These are phyloP conservation scores for Fusarium nygamai DNA, from an alignment of 2,329 filamentous ascomycete genomes.

Conservation along the genomic window DNA sequence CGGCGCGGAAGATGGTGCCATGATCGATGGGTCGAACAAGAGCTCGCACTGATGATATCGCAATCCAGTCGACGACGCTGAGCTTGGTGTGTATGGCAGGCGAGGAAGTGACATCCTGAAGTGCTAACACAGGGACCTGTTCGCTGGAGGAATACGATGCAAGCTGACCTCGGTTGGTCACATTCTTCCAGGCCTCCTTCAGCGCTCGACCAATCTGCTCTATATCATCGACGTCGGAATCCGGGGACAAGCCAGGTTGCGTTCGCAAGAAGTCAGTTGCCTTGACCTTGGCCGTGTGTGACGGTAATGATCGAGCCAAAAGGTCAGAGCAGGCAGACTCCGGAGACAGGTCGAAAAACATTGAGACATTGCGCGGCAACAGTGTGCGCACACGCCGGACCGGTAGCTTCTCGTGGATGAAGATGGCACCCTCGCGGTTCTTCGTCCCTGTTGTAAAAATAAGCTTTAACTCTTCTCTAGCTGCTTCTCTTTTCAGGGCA, in stretches of 20 bases:
- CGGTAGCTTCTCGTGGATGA: neutral
- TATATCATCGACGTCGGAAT: neutral
- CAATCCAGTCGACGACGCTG: neutral
- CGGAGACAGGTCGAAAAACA: neutral
- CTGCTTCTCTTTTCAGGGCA: neutral
- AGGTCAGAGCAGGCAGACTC: neutral
- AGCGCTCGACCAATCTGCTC: neutral
- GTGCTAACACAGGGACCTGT: neutral
- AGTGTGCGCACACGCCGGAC: neutral
- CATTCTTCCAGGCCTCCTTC: neutral
- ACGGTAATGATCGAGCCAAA: neutral
- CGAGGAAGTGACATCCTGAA: neutral
- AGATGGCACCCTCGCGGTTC: neutral
- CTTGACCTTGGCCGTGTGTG: neutral
- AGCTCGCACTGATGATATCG: neutral
- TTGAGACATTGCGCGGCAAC: neutral
- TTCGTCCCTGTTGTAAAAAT: neutral
- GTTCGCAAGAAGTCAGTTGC: neutral
- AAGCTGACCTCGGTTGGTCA: neutral
- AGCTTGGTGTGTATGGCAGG: neutral
- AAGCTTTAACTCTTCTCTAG: neutral
- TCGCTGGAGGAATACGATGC: neutral
- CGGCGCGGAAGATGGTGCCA: slow-evolving; percentile 27
- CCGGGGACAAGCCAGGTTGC: neutral
- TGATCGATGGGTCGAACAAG: neutral